These are phyloP conservation scores for Globisporangium nagaii DNA, from an alignment of 352 stramenopile genomes.

Conservation along the genomic window DNA sequence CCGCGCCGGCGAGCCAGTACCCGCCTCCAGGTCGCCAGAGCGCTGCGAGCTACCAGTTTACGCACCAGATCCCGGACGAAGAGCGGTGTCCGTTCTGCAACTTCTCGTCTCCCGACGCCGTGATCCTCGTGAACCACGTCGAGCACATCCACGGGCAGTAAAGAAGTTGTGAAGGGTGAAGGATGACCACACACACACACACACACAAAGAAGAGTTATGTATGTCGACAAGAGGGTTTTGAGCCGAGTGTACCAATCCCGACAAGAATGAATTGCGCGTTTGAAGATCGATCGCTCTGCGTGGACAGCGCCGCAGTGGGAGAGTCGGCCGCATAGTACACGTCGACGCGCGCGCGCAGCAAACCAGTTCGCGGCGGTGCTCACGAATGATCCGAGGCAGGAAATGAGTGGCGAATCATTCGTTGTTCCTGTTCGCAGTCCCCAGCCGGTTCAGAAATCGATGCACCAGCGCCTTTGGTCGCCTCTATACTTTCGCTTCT, in stretches of 20 bases:
- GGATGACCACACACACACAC: too few relatives aligned
- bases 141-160: conserved; percentile 47
- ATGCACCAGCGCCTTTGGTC: neutral
- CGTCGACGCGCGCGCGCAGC: too few relatives aligned
- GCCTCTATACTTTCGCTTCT: neutral
- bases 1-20: conserved; percentile 1
- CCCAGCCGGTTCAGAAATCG: neutral
- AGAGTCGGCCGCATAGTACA: too few relatives aligned
- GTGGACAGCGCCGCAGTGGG: too few relatives aligned
- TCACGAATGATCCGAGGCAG: too few relatives aligned
- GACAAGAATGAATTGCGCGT: too few relatives aligned
- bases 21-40: neutral
- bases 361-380: too few relatives aligned
- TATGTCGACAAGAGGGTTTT: too few relatives aligned
- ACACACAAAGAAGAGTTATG: neutral
- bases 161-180: neutral
- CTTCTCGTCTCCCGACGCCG: conserved; percentile 44
- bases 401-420: neutral
- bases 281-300: too few relatives aligned
- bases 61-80: conserved; percentile 15
- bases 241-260: neutral
- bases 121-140: conserved; percentile 77
- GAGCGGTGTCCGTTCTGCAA: conserved; percentile 61
- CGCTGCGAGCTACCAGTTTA: neutral
- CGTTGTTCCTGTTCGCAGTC: neutral